A percentile compares a stretch with the other conserved stretches of the same genome.
Evolutionary conservation across 495 filamentous ascomycete genomes (phyloP).

Genomic region (Daldinia caldariorum): DNA sequence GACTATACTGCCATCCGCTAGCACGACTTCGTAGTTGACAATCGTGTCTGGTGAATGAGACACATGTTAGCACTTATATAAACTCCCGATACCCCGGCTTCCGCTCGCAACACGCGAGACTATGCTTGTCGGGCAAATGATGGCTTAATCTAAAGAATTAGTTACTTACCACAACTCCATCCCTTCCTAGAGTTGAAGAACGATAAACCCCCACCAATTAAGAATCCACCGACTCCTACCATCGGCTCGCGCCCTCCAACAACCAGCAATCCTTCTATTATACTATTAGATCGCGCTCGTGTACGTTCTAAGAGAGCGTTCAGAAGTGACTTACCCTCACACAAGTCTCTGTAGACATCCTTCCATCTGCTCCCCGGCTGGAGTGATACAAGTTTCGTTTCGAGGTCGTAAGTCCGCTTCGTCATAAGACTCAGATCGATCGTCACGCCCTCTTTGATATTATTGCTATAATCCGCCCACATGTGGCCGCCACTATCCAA

Average conservation of each 20-base stretch:
- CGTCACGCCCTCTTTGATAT: neutral
- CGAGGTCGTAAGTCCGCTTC: neutral
- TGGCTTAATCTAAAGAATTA: neutral
- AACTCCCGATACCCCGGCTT: neutral
- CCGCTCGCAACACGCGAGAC: neutral
- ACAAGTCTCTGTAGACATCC: slow-evolving; percentile 1
- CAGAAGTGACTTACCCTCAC: neutral
- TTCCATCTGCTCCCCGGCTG: neutral
- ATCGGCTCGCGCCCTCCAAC: slow-evolving; percentile 64
- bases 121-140: neutral
- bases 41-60: slow-evolving; percentile 50
- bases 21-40: slow-evolving; percentile 59
- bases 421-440: neutral
- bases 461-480: neutral
- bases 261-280: slow-evolving; percentile 55
- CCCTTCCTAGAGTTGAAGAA: slow-evolving; percentile 61
- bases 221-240: slow-evolving; percentile 68
- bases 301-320: neutral
- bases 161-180: slow-evolving; percentile 53
- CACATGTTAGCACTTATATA: neutral
- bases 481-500: neutral
- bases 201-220: slow-evolving; percentile 67
- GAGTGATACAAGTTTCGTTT: neutral
- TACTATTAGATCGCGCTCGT: neutral
- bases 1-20: slow-evolving; percentile 57